Base-by-base conservation (phyloP, 2,329 filamentous ascomycete species). In the Curvularia eragrostidis region DNA sequence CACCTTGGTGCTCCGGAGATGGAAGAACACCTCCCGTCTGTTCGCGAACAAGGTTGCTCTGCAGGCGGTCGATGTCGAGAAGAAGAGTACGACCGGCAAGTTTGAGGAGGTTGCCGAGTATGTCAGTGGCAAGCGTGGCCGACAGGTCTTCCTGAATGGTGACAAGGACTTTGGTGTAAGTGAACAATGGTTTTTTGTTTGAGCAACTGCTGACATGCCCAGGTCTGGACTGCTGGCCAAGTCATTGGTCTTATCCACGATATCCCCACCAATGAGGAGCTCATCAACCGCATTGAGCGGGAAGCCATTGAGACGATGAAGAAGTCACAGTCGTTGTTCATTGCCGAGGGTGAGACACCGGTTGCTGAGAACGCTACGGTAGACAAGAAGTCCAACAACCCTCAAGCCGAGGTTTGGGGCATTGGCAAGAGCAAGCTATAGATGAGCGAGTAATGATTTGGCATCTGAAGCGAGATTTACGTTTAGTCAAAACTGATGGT, bases 211-310 rank as follows among this genome's bases (percentile, higher is more conserved):
- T 61, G 55, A 66, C 64, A 48, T 21, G n/a, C 21, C n/a, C 68
- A 94, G 90, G 91, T 97, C 38, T 99, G 95, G 95, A 98, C 95
- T 19, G 93, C 94, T 8, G 95, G 95, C 10, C 94, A 97, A 76
- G 94, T 98, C 66, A 97, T 99, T 48, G 81, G 81, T 8, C 70
- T 84, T 13, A 84, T 84, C 59, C 79, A 84, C 57, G 81, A 83
- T 56, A 80, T 83, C 32, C 81, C 81, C 1, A 81, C 79, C 1
- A 83, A 81, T 64, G 75, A 75, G 34, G 79, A 76, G 43, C 75
- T 83, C 15, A 63, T 83, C 5, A 71, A 61, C 32, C 74, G 81
- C 18, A 82, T 83, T 57, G 81, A 83, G 67, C 68, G 65, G 19
- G 80, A 82, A 53, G 80, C 80, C 5, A 61, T 79, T 6, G 76